Evolutionary conservation across 2,329 filamentous ascomycete species (phyloP), one percentile per base, ranked within the genome.

Genomic region (Pseudophaeomoniella oleicola): DNA sequence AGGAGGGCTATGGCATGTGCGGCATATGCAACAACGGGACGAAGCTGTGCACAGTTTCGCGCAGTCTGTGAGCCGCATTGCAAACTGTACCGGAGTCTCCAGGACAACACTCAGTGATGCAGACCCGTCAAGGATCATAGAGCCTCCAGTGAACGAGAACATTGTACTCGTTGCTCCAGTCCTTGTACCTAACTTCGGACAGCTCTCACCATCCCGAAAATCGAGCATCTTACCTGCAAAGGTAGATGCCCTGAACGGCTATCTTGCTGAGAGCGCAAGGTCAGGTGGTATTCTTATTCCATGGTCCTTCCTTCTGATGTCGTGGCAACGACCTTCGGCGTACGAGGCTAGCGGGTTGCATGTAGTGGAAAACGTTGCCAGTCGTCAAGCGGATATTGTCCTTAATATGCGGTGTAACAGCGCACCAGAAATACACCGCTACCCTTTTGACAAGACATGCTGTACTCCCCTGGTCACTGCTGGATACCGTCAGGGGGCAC

Each of bases 331-430:
- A 16, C 45, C 46, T 18, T 51, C 52, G 5, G 50, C 53, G 30
- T 69, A 66, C 31, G 56, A 63, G 32, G 56, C 60, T 31, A 64
- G 63, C 39, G 68, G 69, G 11, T 44, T 74, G 16, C 66, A 71
- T 50, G 57, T 69, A 6, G 52, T 60, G 10, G 56, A 63, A 11
- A 54, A 50, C 16, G 58, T 73, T 17, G 62, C 64, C 2, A 54
- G 56, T 33, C 54, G 55, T 36, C 66, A 68, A 53, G 63, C 67
- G 11, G 66, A 75, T 45, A 50, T 74, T 13, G 49, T 71, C 2
- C 58, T 76, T 35, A 72, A 71, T 40, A 53, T 64, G 17, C 63
- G 65, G 32, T 76, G 72, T 53, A 75, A 75, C 47, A 54, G 59
- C 5, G 56, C 60, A 39, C 48, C 58, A 13, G 53, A 53, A 3